Conservation (phyloP, 768 basidiomycete species). For the Candolleomyces efflorescens region DNA sequence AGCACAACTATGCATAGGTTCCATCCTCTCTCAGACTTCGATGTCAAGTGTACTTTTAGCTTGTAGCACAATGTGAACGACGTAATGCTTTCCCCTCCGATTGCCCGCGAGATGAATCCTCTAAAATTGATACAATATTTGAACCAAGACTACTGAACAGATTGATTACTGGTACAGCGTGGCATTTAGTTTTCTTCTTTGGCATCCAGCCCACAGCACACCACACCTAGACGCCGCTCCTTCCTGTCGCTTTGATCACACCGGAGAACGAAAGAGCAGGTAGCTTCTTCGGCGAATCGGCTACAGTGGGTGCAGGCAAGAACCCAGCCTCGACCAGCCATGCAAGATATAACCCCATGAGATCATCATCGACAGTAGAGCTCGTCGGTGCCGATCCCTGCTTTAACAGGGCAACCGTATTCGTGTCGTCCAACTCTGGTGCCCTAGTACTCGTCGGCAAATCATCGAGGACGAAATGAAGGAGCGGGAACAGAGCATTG, state of each 20-base stretch:
- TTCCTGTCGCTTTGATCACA: slow-evolving; percentile 59
- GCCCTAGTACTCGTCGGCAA: slow-evolving; percentile 95
- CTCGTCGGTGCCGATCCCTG: slow-evolving; percentile 29
- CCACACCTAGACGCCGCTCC: slow-evolving; percentile 48
- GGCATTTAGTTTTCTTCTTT: no score
- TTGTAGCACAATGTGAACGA: no score
- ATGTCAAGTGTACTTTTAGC: no score
- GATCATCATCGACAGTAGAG: slow-evolving; percentile 62
- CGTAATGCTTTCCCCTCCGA: no score
- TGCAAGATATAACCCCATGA: slow-evolving; percentile 86
- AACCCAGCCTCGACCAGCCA: slow-evolving; percentile 90
- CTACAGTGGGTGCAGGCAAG: slow-evolving; percentile 51
- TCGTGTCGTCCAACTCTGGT: slow-evolving; percentile 83
- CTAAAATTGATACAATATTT: no score
- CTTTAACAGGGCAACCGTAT: slow-evolving; percentile 63
- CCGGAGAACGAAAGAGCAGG: slow-evolving; percentile 41
- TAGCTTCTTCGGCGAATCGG: slow-evolving; percentile 37
- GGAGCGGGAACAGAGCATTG: slow-evolving; percentile 93
- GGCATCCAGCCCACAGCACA: background rate
- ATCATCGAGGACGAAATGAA: slow-evolving; percentile 97
- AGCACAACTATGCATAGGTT: no score
- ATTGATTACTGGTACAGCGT: no score
- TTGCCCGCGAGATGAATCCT: no score
- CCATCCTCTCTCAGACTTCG: no score
- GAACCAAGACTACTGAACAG: no score